Percentiles rank a stretch among this genome's conserved stretches.
Evolutionary conservation across 371 early-diverging fungal species (phyloP).

Genomic region (Parasitella parasitica): DNA sequence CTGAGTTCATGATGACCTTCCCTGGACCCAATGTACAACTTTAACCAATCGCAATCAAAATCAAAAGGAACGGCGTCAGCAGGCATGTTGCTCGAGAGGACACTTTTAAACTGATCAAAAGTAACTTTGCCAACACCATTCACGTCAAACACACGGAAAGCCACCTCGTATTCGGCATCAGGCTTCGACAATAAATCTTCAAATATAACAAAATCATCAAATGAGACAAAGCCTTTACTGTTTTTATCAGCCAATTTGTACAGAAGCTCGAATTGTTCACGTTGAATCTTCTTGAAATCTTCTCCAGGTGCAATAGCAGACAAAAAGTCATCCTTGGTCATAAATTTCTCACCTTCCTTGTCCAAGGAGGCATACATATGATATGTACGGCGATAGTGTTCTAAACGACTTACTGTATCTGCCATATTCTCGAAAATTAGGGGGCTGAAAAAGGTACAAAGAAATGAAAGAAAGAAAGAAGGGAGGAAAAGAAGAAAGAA

Average conservation of each 20-base stretch:
- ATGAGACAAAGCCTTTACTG: constrained; percentile 62
- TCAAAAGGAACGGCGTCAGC: constrained; percentile 67
- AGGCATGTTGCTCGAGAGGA: constrained; percentile 60
- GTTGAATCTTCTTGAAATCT: constrained; percentile 61
- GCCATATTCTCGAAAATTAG: neutral
- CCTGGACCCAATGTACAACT: constrained; percentile 66
- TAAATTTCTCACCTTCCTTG: constrained; percentile 53
- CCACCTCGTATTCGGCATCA: constrained; percentile 83
- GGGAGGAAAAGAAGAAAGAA: neutral
- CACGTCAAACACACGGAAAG: constrained; percentile 72
- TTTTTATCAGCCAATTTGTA: constrained; percentile 76
- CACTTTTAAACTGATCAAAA: constrained; percentile 67
- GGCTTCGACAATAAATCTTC: constrained; percentile 71
- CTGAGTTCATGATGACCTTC: constrained; percentile 59
- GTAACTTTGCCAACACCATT: constrained; percentile 63
- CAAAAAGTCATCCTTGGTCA: constrained; percentile 72
- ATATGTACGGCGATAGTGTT: constrained; percentile 61
- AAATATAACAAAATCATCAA: constrained; percentile 77
- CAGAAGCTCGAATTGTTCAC: constrained; percentile 63
- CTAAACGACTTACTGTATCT: constrained; percentile 29
- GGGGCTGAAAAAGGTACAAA: neutral
- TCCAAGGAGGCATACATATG: constrained; percentile 62
- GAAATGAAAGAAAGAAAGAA: neutral
- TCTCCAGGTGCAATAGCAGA: constrained; percentile 67
- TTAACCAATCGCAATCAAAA: constrained; percentile 75